A percentile compares a stretch with the other conserved stretches of the same genome.
phyloP scores from a whole-genome alignment of 2,329 filamentous ascomycete species.

The Grosmannia penicillata region DNA sequence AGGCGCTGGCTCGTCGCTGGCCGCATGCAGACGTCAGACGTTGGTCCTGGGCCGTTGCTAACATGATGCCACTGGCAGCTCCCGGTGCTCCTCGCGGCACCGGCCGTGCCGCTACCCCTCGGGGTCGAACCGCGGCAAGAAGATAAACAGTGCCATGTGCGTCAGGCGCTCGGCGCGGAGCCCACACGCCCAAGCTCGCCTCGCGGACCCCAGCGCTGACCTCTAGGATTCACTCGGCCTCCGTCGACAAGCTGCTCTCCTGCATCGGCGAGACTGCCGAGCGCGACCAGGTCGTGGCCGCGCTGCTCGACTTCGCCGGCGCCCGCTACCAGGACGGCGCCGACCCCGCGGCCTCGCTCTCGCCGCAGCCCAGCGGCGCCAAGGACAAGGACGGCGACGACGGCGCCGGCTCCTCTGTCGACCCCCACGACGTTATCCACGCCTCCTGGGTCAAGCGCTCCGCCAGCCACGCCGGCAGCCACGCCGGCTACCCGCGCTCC shows the following conservation, averaged over 20 bases:
- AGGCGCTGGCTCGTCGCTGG: too few relatives aligned
- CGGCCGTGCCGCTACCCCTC: slow-evolving; percentile 10
- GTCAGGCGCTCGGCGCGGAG: too few relatives aligned
- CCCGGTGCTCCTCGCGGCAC: slow-evolving; percentile 6
- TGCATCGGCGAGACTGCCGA: slow-evolving; percentile 13
- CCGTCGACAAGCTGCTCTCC: slow-evolving; percentile 13
- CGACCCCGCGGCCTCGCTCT: neutral
- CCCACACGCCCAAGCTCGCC: too few relatives aligned
- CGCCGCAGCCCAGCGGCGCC: neutral
- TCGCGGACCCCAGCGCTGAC: neutral
- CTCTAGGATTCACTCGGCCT: slow-evolving; percentile 10
- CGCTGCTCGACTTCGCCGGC: slow-evolving; percentile 10
- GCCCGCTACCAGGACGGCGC: slow-evolving; percentile 1
- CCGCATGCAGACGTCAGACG: neutral
- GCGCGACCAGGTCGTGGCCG: slow-evolving; percentile 11
- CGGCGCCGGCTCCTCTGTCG: neutral
- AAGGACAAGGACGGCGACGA: neutral
- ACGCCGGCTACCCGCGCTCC: neutral
- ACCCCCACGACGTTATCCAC: neutral
- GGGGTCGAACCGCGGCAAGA: slow-evolving; percentile 10
- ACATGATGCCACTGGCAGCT: slow-evolving; percentile 4
- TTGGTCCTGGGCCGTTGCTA: too few relatives aligned
- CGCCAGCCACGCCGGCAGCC: neutral
- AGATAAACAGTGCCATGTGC: slow-evolving; percentile 11
- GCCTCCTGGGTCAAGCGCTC: neutral